Evolutionary conservation across 768 basidiomycete species (phyloP), one percentile per base, ranked within the genome.

Genomic region (Suillus spraguei): DNA sequence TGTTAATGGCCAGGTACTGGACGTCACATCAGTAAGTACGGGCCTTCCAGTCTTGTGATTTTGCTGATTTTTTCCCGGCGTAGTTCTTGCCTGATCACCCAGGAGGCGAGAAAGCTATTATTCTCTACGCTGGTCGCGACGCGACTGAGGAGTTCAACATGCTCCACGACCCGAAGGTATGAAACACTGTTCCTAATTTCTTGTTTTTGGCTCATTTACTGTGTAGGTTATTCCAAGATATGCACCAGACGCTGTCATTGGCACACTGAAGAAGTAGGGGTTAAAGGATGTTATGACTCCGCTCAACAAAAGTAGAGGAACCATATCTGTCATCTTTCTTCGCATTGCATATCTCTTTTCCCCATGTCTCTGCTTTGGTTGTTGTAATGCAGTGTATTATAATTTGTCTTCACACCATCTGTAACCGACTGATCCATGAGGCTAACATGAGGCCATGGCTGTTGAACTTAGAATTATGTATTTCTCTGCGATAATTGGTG

Each of bases 101-200:
- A 17, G 94, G 94, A 80, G 94, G 95, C 64, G 94, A 94, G 79
- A 92, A 93, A 76, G 92, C 92, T 11, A 93, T 96, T 70, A 66
- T 95, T 63, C 80, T 96, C 54, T 96, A 95, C 72, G 94, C 92
- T 42, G 95, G 95, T 33, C 85, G 92, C 36, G 95, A 97, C 74
- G 93, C 94, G 50, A 95, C 94, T 1, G 95, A 97, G 75, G 95
- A 96, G 77, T 95, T 95, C 74, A 92, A 94, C 80, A 95, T 95
- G 93, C 82, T 95, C 36, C 92, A 94, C 70, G 92, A 94, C 75
- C 86, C 90, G 64, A 94, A 94, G 83, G 86, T 81, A 55, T 6
- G 69, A 63, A 38, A 20, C 22, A 6, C 4, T 50, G 24, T 54
- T n/a, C 56, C 28, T 7, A 6, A 20, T 41, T 39, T 4, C 10